Evolutionary conservation across 2,329 filamentous ascomycete species (phyloP).

Genomic region (Nakataea oryzae): DNA sequence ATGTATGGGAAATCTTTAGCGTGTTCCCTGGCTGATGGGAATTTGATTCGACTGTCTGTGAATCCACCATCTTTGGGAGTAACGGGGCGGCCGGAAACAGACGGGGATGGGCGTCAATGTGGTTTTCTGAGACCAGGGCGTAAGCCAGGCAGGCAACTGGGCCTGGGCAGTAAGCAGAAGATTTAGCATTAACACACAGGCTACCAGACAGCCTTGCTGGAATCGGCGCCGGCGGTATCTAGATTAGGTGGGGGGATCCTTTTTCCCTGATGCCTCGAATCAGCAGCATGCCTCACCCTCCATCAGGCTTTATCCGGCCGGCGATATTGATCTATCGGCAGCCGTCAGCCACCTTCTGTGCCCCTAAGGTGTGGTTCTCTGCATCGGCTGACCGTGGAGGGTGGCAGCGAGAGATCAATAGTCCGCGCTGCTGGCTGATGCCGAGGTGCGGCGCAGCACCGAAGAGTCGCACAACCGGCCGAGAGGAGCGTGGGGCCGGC

Average conservation of each 20-base stretch:
- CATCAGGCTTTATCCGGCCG: background rate
- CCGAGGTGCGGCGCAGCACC: background rate
- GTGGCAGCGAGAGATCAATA: background rate
- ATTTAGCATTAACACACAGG: no score
- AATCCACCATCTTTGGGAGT: no score
- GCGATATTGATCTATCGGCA: background rate
- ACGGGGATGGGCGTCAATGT: background rate
- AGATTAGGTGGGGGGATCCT: background rate
- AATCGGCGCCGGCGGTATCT: background rate
- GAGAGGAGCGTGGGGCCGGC: no score
- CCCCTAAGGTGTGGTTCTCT: background rate
- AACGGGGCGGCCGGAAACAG: no score
- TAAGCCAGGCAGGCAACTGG: background rate
- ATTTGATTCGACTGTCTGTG: no score
- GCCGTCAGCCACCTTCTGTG: background rate
- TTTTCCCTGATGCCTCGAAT: no score
- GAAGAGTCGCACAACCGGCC: background rate
- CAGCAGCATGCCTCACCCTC: background rate
- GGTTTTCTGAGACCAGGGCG: background rate
- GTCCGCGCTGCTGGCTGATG: background rate
- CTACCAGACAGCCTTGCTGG: background rate
- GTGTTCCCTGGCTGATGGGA: no score
- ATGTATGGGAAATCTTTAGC: no score
- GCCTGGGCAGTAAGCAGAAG: background rate
- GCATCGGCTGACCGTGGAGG: background rate